Percentiles rank a stretch among this genome's conserved stretches.
Evolutionary conservation across 75 land plant genomes (phyloP).

Genomic region (Cupressus sempervirens): DNA sequence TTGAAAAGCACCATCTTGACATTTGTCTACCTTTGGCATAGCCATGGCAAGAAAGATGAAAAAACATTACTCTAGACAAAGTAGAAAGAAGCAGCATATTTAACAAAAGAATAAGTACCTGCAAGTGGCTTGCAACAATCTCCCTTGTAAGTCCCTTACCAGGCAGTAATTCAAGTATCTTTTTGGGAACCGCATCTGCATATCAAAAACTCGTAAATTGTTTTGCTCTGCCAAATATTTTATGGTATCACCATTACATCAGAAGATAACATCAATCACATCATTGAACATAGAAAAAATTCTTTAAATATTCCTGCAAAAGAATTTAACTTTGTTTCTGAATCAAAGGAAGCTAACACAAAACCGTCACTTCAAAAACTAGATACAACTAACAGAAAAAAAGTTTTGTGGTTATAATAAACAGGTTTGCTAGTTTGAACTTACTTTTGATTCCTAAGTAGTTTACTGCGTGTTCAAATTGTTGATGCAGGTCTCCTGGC

Average conservation of each 20-base stretch:
- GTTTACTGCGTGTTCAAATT: slow-evolving; percentile 85
- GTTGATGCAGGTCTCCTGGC: slow-evolving; percentile 88
- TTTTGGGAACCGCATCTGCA: slow-evolving; percentile 55
- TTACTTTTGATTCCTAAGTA: slow-evolving; percentile 88
- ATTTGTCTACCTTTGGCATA: background rate
- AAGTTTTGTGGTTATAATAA: slow-evolving; percentile 15
- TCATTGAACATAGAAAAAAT: background rate
- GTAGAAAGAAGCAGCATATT: background rate
- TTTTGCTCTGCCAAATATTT: background rate
- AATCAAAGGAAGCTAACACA: background rate
- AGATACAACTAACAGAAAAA: background rate
- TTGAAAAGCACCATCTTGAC: background rate
- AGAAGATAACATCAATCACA: background rate
- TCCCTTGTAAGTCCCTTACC: slow-evolving; percentile 45
- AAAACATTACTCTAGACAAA: background rate
- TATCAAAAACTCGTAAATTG: background rate
- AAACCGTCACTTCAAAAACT: slow-evolving; percentile 12
- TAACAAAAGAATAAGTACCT: slow-evolving; percentile 18
- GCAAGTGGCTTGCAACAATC: slow-evolving; percentile 50
- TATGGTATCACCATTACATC: background rate
- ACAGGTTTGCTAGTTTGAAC: slow-evolving; percentile 17
- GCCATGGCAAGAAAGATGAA: background rate
- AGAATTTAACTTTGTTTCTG: background rate
- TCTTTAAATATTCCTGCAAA: background rate
- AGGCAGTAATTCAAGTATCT: slow-evolving; percentile 38